Evolutionary conservation across 148 eudicot species (phyloP).

Genomic region (Drosera capensis): DNA sequence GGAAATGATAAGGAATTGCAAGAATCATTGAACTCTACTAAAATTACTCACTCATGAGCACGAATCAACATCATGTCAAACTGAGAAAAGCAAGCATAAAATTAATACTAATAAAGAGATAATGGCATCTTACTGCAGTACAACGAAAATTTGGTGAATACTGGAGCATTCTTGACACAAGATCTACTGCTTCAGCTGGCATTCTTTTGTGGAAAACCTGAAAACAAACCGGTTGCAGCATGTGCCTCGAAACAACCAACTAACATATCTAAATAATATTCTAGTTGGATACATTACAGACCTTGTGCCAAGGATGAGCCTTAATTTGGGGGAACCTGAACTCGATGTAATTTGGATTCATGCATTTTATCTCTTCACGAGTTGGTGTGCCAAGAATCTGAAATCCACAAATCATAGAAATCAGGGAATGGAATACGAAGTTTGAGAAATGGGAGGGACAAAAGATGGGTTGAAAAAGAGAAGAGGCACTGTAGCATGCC

Average conservation of each 20-base stretch:
- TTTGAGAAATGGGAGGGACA: too few relatives aligned
- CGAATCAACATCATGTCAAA: background rate
- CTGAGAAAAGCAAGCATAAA: background rate
- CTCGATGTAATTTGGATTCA: constrained; percentile 13
- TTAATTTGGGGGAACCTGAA: constrained; percentile 13
- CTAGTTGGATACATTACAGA: too few relatives aligned
- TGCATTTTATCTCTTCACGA: constrained; percentile 12
- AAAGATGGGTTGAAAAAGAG: background rate
- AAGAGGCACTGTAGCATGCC: constrained; percentile 16
- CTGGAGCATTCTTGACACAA: constrained; percentile 78
- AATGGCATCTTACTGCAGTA: constrained; percentile 57
- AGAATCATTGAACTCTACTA: too few relatives aligned
- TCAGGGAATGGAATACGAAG: background rate
- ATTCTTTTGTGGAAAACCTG: constrained; percentile 72
- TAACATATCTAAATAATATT: too few relatives aligned
- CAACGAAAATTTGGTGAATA: constrained; percentile 74
- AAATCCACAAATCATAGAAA: background rate
- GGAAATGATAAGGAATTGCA: constrained; percentile 1
- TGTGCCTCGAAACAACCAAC: background rate
- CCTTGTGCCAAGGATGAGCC: constrained; percentile 18
- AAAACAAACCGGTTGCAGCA: background rate
- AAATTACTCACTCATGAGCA: too few relatives aligned
- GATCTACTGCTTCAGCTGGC: constrained; percentile 84
- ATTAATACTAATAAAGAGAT: background rate
- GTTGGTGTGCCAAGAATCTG: constrained; percentile 14